A percentile compares a stretch with the other conserved stretches of the same genome.
Conservation (phyloP, 1,284 basidiomycete genomes). For the Chondrostereum purpureum region DNA sequence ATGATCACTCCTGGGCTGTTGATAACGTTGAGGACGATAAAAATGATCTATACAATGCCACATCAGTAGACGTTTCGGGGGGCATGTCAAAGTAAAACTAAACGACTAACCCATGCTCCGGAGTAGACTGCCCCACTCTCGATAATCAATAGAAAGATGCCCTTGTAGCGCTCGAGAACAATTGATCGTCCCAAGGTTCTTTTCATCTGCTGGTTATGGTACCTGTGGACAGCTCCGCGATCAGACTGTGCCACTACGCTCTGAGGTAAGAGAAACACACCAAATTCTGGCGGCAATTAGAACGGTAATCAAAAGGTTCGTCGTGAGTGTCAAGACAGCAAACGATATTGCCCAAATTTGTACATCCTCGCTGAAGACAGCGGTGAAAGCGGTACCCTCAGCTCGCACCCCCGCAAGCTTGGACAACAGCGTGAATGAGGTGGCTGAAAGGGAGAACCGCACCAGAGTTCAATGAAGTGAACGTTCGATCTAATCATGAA, state of each 20-base stretch:
- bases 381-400: slow-evolving; percentile 14
- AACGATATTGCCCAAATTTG: not conserved
- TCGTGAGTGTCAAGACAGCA: not conserved
- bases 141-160: not conserved
- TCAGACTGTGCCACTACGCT: no score
- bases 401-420: slow-evolving; percentile 2
- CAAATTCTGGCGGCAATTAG: not conserved
- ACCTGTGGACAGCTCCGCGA: not conserved
- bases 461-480: no score
- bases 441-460: no score
- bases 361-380: not conserved
- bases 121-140: not conserved
- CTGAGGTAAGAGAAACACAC: not conserved
- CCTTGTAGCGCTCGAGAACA: not conserved
- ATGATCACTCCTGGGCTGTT: not conserved
- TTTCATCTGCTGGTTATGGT: not conserved
- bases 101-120: not conserved
- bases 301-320: not conserved
- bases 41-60: not conserved
- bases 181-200: not conserved
- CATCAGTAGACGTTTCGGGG: not conserved
- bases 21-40: not conserved
- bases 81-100: not conserved
- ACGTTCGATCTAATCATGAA: no score
- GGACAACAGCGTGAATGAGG: not conserved